These are phyloP conservation scores for Saccharomyces pastorianus DNA, from an alignment of 1,139 yeast species.

Conservation along the genomic window DNA sequence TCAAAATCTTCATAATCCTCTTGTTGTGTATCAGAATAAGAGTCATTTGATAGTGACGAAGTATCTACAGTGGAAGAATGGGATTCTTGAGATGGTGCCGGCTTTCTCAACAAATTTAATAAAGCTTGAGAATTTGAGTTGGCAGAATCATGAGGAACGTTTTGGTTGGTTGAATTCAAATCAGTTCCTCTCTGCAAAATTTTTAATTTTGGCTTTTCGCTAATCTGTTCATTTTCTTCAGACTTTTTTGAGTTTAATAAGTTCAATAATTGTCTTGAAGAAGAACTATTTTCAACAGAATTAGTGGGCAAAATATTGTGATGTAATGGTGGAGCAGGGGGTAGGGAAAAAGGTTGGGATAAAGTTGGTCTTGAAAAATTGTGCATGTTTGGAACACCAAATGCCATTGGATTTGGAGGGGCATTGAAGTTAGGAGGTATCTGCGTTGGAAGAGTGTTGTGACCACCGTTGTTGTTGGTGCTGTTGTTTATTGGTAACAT, in stretches of 20 bases:
- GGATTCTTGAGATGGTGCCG: slow-evolving; percentile 7
- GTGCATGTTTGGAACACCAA: slow-evolving; percentile 38
- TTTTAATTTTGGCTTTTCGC: slow-evolving; percentile 26
- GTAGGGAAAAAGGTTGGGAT: slow-evolving; percentile 7
- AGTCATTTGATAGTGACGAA: slow-evolving; percentile 12
- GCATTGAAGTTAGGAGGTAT: slow-evolving; percentile 3
- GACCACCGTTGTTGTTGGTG: too few relatives aligned
- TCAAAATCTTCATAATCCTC: slow-evolving; percentile 21
- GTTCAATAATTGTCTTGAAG: slow-evolving; percentile 34
- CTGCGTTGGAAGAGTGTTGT: slow-evolving; percentile 3
- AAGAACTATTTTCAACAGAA: slow-evolving; percentile 29
- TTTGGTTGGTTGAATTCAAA: slow-evolving; percentile 5
- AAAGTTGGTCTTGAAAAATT: slow-evolving; percentile 39
- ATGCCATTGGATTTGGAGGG: slow-evolving; percentile 11
- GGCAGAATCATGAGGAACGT: not conserved
- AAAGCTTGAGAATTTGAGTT: slow-evolving; percentile 1
- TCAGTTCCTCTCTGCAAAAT: slow-evolving; percentile 33
- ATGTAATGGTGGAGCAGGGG: slow-evolving; percentile 2
- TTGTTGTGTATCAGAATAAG: slow-evolving; percentile 4
- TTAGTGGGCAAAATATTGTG: slow-evolving; percentile 7
- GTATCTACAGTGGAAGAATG: slow-evolving; percentile 10
- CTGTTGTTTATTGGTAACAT: slow-evolving; percentile 6
- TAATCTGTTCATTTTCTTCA: slow-evolving; percentile 1
- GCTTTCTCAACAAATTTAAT: slow-evolving; percentile 2
- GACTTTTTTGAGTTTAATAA: slow-evolving; percentile 7